Evolutionary conservation across 176 grass and related monocot genomes (phyloP).

Genomic region (Musa itinerans): DNA sequence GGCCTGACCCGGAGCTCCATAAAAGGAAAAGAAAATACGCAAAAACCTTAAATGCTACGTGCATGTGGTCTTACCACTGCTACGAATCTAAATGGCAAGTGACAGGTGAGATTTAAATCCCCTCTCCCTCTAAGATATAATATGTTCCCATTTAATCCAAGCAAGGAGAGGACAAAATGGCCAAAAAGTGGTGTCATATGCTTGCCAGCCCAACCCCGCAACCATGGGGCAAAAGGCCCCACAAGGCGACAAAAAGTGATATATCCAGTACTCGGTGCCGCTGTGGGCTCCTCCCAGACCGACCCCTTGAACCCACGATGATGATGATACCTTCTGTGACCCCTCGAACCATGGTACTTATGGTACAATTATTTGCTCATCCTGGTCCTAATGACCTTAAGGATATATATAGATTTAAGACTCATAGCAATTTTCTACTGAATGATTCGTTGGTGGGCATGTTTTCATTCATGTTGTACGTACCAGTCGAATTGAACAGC

Average conservation of each 20-base stretch:
- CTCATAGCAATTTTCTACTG: too few species aligned
- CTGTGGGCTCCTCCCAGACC: too few species aligned
- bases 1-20: not conserved
- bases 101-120: too few species aligned
- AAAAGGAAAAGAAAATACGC: not conserved
- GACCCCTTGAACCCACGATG: too few species aligned
- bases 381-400: not conserved
- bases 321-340: too few species aligned
- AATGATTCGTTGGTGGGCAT: too few species aligned
- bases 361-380: not conserved
- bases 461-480: too few species aligned
- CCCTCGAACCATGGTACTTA: not conserved
- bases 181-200: not conserved
- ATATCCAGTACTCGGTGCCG: not conserved
- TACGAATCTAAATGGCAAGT: too few species aligned
- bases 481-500: too few species aligned
- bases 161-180: not conserved
- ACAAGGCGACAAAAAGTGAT: constrained; percentile 12
- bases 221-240: not conserved
- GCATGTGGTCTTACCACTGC: too few species aligned
- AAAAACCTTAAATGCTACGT: too few species aligned
- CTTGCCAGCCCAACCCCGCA: not conserved
- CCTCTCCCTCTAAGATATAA: not conserved
- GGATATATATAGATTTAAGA: too few species aligned
- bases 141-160: not conserved